These are phyloP conservation scores for Trypanosoma cruzi DNA, from an alignment of 208 protist genomes.

Conservation along the genomic window DNA sequence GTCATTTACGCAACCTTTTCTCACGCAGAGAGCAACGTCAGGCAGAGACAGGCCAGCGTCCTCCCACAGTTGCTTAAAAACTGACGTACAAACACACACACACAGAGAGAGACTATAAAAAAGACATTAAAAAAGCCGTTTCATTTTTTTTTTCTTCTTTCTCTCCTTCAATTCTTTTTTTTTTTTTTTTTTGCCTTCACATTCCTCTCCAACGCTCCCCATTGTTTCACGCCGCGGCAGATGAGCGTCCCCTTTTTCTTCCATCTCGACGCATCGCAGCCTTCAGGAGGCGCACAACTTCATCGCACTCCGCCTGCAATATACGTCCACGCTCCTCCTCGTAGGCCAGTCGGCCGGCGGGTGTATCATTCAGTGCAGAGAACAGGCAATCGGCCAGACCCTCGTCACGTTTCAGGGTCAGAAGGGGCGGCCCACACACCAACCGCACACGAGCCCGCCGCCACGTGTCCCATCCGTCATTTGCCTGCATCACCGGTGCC, in stretches of 20 bases:
- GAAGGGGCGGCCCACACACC: background rate
- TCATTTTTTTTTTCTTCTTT: conserved; percentile 9
- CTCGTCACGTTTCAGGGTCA: background rate
- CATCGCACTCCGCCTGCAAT: conserved; percentile 66
- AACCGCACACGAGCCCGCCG: conserved; percentile 6
- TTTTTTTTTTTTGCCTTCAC: too few relatives aligned
- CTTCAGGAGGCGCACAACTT: conserved; percentile 48
- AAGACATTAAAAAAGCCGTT: too few relatives aligned
- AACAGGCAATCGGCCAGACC: background rate
- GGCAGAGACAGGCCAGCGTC: too few relatives aligned
- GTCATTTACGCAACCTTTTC: too few relatives aligned
- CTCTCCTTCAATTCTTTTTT: background rate
- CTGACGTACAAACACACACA: too few relatives aligned
- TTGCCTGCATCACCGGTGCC: background rate
- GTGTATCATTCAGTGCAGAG: background rate
- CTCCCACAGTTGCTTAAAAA: too few relatives aligned
- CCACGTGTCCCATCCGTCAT: conserved; percentile 26
- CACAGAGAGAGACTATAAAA: too few relatives aligned
- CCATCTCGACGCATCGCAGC: conserved; percentile 2
- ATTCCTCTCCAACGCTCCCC: background rate
- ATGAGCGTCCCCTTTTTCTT: conserved; percentile 10
- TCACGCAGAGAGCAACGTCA: too few relatives aligned
- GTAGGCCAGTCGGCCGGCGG: conserved; percentile 28
- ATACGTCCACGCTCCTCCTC: conserved; percentile 37
- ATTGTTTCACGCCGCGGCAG: background rate